Evolutionary conservation across 495 filamentous ascomycete genomes (phyloP), one percentile per base, ranked within the genome.

Genomic region (Xylaria cubensis): DNA sequence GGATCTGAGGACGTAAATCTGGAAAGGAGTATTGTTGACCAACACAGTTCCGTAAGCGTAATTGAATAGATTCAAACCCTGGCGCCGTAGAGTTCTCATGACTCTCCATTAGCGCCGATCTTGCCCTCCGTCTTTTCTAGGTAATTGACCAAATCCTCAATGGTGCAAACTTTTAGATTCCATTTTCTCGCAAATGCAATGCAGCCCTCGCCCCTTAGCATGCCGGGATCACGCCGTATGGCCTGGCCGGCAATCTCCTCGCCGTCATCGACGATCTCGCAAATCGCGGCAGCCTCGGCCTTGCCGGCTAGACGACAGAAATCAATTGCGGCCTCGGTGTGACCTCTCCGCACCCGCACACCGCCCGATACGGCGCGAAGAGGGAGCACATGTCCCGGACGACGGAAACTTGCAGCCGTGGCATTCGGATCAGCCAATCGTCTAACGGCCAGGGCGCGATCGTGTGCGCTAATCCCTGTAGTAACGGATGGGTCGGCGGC

Each of bases 131-230:
- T 86, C 84, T 87, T 88, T 82, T 97, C 92, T 62, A 98, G 79
- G 80, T 95, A 93, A 69, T 80, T 84, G 50, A 95, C 92, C 82
- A 99, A 82, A 80, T 93, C 94, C 78, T 94, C 95, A 82, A 99
- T 98, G 9, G 96, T 98, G 81, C 95, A 97, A 51, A 97, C 94
- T 83, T 91, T 95, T 73, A 98, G 82, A 12, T 94, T 94, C 91
- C 93, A 98, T 79, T 86, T 89, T 81, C 88, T 88, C 15, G 94
- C 97, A 87, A 99, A 99, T 42, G 82, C 86, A 78, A 99, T 85
- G 79, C 96, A 98, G 4, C 88, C 92, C 87, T 98, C 95, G 71
- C 94, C 88, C 74, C 94, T 83, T 93, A 98, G 92, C 96, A 98
- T 99, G 2, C 90, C 93, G 24, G 91, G 90, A 50, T 89, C 88